Evolutionary conservation across 2,329 filamentous ascomycete species (phyloP), one percentile per base, ranked within the genome.

Genomic region (Aspergillus spinulosporus): DNA sequence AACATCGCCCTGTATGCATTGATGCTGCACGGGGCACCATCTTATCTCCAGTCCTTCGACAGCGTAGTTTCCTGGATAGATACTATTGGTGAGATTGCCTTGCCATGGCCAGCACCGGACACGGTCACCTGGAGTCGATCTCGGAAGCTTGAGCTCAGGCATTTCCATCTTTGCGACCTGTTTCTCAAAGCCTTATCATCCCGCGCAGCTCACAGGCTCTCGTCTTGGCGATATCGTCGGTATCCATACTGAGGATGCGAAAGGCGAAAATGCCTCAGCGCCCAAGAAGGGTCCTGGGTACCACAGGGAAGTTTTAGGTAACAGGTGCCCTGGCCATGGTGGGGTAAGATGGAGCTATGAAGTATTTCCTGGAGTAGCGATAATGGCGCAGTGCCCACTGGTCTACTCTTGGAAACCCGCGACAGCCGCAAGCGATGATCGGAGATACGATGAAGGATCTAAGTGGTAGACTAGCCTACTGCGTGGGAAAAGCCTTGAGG

Each of bases 341-440:
- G 49, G 49, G 49, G 49, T 28, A 28, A 31, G 21, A 42, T 42
- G 36, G 21, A 46, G 15, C 42, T 3, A 34, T 48, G 21, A n/a
- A 47, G 43, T 48, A 42, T 54, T 48, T 48, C 53, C 47, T 56
- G 48, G 48, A 51, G 44, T 47, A 51, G 53, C 47, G 32, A 49
- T 54, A 45, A 50, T 53, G 32, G 34, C 43, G 52, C 37, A 54
- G 44, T 53, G 34, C 21, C 44, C 32, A 21, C 42, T 6, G 31
- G 21, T 37, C 34, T 36, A 21, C 26, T 21, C 49, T 28, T 7
- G 21, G 1, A 11, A 45, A 42, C 42, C 42, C 53, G 53, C 48
- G 32, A 51, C 47, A 56, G 43, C 55, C 51, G 39, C 55, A 54
- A 37, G 44, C 31, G 37, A 48, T 26, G 32, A 47, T 40, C 43